Base-by-base conservation (phyloP, 2,329 filamentous ascomycete species). In the Fusarium verticillioides region DNA sequence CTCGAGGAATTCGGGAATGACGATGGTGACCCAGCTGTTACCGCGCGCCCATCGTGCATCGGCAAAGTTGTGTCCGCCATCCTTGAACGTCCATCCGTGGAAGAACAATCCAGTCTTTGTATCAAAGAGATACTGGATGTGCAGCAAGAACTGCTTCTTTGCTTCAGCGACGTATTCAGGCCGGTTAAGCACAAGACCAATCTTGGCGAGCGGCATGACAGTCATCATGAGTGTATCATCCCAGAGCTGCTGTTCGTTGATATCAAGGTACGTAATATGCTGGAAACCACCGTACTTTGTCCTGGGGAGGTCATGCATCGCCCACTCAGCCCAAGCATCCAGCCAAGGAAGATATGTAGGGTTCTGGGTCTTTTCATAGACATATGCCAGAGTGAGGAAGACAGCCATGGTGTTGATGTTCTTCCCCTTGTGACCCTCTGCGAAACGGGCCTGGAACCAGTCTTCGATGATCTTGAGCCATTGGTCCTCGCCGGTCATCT, bases 161-260 rank as follows among this genome's bases (percentile, higher is more conserved):
- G 93, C 93, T 82, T 96, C 93, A 46, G 90, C 91, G 32, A 95
- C 85, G 79, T 96, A 96, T 73, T 92, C 88, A 1, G 92, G 91
- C 4, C 93, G 85, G 69, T 88, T 85, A 6, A 96, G 86, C 8
- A 94, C 84, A 63, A 91, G 87, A 2, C 93, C 93, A 69, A 95
- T 95, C 84, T 95, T 95, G 23, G 93, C 93, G 23, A 95, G 85
- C 4, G 93, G 93, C 82, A 95, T 84, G 10, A 94, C 93, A 2
- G 92, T 95, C 93, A 96, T 96, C 93, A 96, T 95, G 49, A 96
- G 85, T 10, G 93, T 96, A 79, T 96, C 93, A 75, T 95, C 93
- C 93, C 93, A 96, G 28, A 95, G 85, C 83, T 95, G 92, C 79
- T 94, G 87, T 70, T 90, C 86, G 81, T 96, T 94, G 72, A 88